Evolutionary conservation across 352 stramenopile genomes (phyloP).

Genomic region (Phytophthora foliorum): DNA sequence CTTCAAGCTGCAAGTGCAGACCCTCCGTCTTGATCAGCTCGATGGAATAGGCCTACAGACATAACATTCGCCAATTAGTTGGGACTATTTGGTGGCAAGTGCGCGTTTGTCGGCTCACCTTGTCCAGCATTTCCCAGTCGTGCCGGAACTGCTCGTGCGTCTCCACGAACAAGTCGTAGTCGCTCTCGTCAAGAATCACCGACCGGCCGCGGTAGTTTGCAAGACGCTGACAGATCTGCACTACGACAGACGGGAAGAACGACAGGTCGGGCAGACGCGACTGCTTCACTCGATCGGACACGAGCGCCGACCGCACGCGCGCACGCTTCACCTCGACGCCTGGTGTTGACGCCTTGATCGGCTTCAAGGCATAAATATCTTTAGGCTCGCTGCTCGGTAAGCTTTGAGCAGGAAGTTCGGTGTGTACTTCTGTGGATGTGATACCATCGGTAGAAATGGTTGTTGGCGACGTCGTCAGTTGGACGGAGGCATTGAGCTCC

Average conservation of each 20-base stretch:
- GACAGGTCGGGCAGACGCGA: conserved; percentile 57
- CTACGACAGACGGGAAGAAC: conserved; percentile 54
- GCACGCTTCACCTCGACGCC: conserved; percentile 54
- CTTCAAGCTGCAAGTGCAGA: conserved; percentile 48
- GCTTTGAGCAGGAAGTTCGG: conserved; percentile 2
- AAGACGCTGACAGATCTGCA: conserved; percentile 67
- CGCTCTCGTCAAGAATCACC: conserved; percentile 66
- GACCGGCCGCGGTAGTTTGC: conserved; percentile 58
- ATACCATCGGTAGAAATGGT: too few relatives aligned
- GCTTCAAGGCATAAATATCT: conserved; percentile 30
- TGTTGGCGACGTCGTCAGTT: conserved; percentile 7
- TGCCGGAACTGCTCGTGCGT: conserved; percentile 57
- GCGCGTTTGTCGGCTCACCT: conserved; percentile 30
- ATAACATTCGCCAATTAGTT: not conserved
- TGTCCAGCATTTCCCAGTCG: conserved; percentile 80
- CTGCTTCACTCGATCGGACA: conserved; percentile 47
- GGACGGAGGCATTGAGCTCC: conserved; percentile 5
- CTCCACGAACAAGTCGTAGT: conserved; percentile 65
- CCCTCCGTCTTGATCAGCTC: conserved; percentile 61
- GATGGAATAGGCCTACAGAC: conserved; percentile 55
- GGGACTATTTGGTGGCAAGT: not conserved
- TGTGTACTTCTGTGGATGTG: not conserved
- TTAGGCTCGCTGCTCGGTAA: not conserved
- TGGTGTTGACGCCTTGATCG: conserved; percentile 27
- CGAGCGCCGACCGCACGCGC: conserved; percentile 45